Percentiles rank a stretch among this genome's conserved stretches.
phyloP scores from a whole-genome alignment of 2,329 filamentous ascomycete species.

The Alternaria atra region DNA sequence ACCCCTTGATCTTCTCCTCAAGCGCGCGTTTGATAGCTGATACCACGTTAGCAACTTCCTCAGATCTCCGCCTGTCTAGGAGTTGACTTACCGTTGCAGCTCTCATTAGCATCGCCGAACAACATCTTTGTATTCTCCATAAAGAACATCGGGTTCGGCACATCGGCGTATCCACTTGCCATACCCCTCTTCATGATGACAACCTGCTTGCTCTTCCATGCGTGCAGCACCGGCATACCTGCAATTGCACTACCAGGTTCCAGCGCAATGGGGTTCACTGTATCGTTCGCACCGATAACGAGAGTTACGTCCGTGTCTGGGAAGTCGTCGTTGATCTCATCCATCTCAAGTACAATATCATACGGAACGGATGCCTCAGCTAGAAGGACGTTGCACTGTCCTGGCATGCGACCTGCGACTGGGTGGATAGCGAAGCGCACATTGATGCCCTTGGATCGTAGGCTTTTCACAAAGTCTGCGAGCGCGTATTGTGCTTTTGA shows the following conservation, averaged over 20 bases:
- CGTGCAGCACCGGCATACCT: constrained; percentile 91
- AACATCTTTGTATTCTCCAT: constrained; percentile 91
- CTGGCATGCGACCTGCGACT: constrained; percentile 90
- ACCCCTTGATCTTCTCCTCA: constrained; percentile 45
- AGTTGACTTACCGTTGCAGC: constrained; percentile 69
- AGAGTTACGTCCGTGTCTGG: constrained; percentile 83
- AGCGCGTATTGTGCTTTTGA: constrained; percentile 94
- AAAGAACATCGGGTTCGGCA: constrained; percentile 93
- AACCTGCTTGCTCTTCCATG: constrained; percentile 93
- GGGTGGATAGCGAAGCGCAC: constrained; percentile 92
- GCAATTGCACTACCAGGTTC: constrained; percentile 86
- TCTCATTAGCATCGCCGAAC: constrained; percentile 87
- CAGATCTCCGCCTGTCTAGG: too few relatives aligned
- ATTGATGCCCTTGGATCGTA: constrained; percentile 78
- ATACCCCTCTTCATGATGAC: constrained; percentile 93
- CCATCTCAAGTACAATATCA: constrained; percentile 93
- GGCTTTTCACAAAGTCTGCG: constrained; percentile 77
- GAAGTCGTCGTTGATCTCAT: constrained; percentile 95
- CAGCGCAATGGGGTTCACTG: constrained; percentile 87
- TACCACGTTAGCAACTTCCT: constrained; percentile 22
- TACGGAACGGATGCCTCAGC: constrained; percentile 90
- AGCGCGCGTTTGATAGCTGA: constrained; percentile 50
- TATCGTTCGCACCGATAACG: constrained; percentile 92
- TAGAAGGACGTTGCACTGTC: constrained; percentile 89
- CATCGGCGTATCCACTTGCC: constrained; percentile 89